phyloP scores from a whole-genome alignment of 2,329 filamentous ascomycete genomes.

The Penicillium sp. region DNA sequence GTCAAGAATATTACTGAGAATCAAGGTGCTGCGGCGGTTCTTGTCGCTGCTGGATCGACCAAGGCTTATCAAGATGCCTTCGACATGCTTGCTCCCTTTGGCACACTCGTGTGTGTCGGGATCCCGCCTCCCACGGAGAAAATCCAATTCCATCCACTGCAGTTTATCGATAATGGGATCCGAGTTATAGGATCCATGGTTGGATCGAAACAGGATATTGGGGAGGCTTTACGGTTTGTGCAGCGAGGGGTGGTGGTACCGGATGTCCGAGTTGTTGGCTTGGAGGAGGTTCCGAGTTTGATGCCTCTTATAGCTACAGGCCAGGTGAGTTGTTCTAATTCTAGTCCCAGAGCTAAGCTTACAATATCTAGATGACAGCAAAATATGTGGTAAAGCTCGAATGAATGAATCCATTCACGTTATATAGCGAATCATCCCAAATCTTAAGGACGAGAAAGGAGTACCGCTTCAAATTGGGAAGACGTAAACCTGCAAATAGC shows the following conservation, averaged over 20 bases:
- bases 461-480: background rate
- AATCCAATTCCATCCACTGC: background rate
- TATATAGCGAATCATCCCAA: background rate
- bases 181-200: background rate
- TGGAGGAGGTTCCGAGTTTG: background rate
- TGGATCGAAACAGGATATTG: background rate
- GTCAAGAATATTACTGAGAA: background rate
- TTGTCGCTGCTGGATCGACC: background rate
- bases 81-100: background rate
- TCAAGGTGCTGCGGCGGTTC: background rate
- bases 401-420: background rate
- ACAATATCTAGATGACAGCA: background rate
- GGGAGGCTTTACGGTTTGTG: background rate
- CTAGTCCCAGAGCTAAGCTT: background rate
- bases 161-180: background rate
- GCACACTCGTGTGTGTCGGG: background rate
- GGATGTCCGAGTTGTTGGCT: background rate
- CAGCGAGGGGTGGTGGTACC: background rate
- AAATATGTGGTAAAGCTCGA: background rate
- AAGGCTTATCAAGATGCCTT: background rate
- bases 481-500: background rate
- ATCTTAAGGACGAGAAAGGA: background rate
- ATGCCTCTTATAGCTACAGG: background rate
- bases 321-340: background rate
- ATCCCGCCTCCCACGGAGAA: background rate